Conservation (phyloP, 371 early-diverging fungal species). For the Choanephora cucurbitarum region DNA sequence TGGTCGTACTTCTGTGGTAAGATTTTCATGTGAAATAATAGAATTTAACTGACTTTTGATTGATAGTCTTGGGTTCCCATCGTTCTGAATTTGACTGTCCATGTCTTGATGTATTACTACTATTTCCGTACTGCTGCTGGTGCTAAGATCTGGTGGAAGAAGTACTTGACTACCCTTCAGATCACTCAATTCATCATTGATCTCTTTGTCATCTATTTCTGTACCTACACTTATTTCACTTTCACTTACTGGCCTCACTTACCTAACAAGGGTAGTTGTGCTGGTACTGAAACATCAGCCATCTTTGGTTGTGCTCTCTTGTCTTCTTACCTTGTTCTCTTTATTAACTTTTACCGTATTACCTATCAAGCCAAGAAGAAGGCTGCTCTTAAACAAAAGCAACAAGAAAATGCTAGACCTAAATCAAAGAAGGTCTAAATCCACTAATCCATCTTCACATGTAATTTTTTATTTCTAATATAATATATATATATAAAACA, state of each 20-base stretch:
- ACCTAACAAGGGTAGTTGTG: constrained; percentile 77
- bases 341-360: constrained; percentile 86
- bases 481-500: too few relatives aligned
- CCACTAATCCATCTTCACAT: too few relatives aligned
- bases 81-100: constrained; percentile 84
- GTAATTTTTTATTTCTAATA: background rate
- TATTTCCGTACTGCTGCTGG: constrained; percentile 88
- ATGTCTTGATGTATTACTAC: constrained; percentile 91
- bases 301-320: constrained; percentile 80
- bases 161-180: constrained; percentile 87
- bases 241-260: constrained; percentile 67
- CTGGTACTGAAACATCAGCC: constrained; percentile 80
- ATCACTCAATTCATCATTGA: constrained; percentile 90
- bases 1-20: constrained; percentile 82
- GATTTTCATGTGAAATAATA: constrained; percentile 19
- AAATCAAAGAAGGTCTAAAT: constrained; percentile 52
- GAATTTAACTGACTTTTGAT: constrained; percentile 25
- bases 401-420: constrained; percentile 17
- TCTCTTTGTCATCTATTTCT: constrained; percentile 75
- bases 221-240: constrained; percentile 81
- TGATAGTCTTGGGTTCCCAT: constrained; percentile 77
- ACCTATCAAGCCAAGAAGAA: constrained; percentile 73
- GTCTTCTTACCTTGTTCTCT: constrained; percentile 82
- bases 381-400: constrained; percentile 24
- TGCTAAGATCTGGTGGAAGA: constrained; percentile 91